These are phyloP conservation scores for Penicillium sp. DNA, from an alignment of 2,329 filamentous ascomycete genomes.

Conservation along the genomic window DNA sequence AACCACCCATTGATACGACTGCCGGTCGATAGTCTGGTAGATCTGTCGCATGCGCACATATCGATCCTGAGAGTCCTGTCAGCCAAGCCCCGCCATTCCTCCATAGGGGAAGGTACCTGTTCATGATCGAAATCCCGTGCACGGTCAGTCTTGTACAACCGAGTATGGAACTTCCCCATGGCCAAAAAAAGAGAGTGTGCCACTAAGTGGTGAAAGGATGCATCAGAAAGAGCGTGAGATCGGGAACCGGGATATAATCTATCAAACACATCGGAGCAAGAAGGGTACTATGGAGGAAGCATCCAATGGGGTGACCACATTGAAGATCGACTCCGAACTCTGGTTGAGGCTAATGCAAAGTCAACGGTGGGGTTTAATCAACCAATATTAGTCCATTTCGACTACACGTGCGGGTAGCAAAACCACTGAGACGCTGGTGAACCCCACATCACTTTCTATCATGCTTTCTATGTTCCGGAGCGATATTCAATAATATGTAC, in stretches of 20 bases:
- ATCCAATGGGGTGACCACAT: neutral
- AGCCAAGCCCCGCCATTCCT: neutral
- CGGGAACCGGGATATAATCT: conserved; percentile 2
- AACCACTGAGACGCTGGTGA: conserved; percentile 10
- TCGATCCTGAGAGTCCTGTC: conserved; percentile 32
- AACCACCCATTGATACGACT: conserved; percentile 42
- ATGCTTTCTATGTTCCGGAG: conserved; percentile 1
- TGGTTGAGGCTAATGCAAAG: conserved; percentile 5
- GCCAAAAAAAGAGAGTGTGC: conserved; percentile 1
- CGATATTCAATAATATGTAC: neutral
- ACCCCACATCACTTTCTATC: conserved; percentile 5
- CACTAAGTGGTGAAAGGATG: neutral
- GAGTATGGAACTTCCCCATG: conserved; percentile 35
- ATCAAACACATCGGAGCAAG: neutral
- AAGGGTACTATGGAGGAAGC: neutral
- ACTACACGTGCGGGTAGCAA: conserved; percentile 17
- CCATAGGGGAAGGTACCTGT: conserved; percentile 23
- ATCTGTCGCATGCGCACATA: conserved; percentile 43
- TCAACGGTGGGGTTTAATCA: neutral
- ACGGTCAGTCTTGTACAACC: conserved; percentile 43
- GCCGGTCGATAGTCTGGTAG: conserved; percentile 44
- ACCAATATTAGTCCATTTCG: conserved; percentile 7
- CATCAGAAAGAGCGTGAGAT: neutral
- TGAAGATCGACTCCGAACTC: conserved; percentile 5
- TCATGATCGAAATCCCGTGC: conserved; percentile 45